Conservation (phyloP, 2,329 filamentous ascomycete genomes). For the Xylaria sp. region DNA sequence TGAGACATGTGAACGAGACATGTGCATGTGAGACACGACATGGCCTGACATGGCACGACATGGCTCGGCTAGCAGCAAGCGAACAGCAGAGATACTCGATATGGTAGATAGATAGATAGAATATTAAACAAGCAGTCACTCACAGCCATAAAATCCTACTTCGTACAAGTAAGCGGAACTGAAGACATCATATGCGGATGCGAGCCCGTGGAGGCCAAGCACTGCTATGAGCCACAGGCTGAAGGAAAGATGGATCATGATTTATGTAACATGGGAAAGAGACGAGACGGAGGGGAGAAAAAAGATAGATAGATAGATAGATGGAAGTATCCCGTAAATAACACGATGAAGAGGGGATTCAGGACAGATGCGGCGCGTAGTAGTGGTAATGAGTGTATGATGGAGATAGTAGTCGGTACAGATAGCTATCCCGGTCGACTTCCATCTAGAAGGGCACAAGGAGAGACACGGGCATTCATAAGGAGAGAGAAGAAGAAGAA, state of each 20-base stretch:
- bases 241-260: constrained; percentile 10
- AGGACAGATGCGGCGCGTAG: neutral
- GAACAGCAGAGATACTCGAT: too few relatives aligned
- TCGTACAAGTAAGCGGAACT: constrained; percentile 14
- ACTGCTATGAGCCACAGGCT: constrained; percentile 8
- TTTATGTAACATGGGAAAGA: constrained; percentile 1
- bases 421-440: neutral
- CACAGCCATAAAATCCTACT: constrained; percentile 17
- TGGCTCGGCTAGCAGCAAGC: too few relatives aligned
- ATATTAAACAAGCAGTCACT: constrained; percentile 3
- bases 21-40: neutral
- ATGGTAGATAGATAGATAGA: neutral
- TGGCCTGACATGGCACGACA: too few relatives aligned
- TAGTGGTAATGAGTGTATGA: neutral
- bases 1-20: neutral
- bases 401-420: neutral
- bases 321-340: too few relatives aligned
- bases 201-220: neutral
- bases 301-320: neutral
- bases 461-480: neutral
- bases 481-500: neutral
- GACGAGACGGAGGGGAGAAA: neutral
- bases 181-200: constrained; percentile 10
- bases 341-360: neutral
- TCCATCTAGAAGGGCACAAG: neutral